phyloP scores from a whole-genome alignment of 1,284 basidiomycete genomes.

The Xerocomus amazonicus region DNA sequence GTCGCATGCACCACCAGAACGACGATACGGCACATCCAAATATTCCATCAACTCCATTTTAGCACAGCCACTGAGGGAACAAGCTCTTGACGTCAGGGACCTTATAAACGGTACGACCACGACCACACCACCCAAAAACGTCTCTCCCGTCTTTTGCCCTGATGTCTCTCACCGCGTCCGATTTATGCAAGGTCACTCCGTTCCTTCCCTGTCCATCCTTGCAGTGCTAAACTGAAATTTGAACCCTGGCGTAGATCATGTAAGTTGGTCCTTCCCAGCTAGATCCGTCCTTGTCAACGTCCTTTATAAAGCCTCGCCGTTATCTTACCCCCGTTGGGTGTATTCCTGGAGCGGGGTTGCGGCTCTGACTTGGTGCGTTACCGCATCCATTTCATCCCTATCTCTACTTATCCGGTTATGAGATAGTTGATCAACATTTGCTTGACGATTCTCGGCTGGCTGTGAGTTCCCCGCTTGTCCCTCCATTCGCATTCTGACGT shows the following conservation, averaged over 20 bases:
- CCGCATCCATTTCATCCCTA: neutral
- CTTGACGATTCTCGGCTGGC: slow-evolving; percentile 66
- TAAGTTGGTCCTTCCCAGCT: slow-evolving; percentile 17
- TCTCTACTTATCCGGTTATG: neutral
- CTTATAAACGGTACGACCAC: slow-evolving; percentile 25
- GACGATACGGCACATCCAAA: slow-evolving; percentile 44
- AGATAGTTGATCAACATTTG: slow-evolving; percentile 64
- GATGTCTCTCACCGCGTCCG: slow-evolving; percentile 71
- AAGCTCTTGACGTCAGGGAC: slow-evolving; percentile 28
- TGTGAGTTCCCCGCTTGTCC: slow-evolving; percentile 42
- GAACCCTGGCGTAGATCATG: slow-evolving; percentile 31
- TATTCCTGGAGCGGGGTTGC: slow-evolving; percentile 78
- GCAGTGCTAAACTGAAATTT: neutral
- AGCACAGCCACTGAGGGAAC: slow-evolving; percentile 14
- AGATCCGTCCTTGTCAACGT: slow-evolving; percentile 8
- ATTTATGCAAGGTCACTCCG: slow-evolving; percentile 63
- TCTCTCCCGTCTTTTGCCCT: no score
- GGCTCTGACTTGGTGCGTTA: slow-evolving; percentile 58
- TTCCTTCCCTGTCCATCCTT: neutral
- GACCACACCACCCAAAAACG: no score
- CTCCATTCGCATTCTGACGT: slow-evolving; percentile 5
- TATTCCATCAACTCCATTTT: slow-evolving; percentile 17
- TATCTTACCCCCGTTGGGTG: slow-evolving; percentile 73
- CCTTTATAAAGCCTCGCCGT: slow-evolving; percentile 52
- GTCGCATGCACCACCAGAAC: slow-evolving; percentile 31